A percentile compares a stretch with the other conserved stretches of the same genome.
phyloP scores from a whole-genome alignment of 2,329 filamentous ascomycete species.

The Biscogniauxia mediterranea region DNA sequence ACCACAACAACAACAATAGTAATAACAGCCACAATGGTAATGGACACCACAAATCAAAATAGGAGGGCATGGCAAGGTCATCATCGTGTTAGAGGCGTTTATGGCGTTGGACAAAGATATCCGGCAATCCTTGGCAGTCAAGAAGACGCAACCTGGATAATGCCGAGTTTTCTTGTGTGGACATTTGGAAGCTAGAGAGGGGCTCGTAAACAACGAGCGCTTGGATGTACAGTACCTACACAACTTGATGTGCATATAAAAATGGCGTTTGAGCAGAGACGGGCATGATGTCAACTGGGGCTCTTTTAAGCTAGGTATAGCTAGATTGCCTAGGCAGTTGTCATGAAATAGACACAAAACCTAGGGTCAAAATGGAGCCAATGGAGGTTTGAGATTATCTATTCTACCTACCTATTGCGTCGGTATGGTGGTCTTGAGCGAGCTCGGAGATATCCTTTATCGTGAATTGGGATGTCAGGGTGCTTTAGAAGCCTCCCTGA shows the following conservation, averaged over 20 bases:
- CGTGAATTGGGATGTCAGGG: slow-evolving; percentile 1
- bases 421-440: background rate
- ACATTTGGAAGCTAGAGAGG: slow-evolving; percentile 3
- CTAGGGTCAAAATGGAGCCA: too few relatives aligned
- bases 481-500: slow-evolving; percentile 8
- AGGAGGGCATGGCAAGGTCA: slow-evolving; percentile 6
- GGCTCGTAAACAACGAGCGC: slow-evolving; percentile 16
- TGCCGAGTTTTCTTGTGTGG: slow-evolving; percentile 17
- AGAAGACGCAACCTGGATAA: slow-evolving; percentile 20
- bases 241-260: slow-evolving; percentile 2
- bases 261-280: background rate
- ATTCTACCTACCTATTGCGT: too few relatives aligned
- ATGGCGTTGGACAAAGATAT: slow-evolving; percentile 20
- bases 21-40: slow-evolving; percentile 32
- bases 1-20: slow-evolving; percentile 44
- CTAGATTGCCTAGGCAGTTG: too few relatives aligned
- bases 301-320: too few relatives aligned
- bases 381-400: too few relatives aligned
- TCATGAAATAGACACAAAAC: too few relatives aligned
- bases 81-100: slow-evolving; percentile 23
- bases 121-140: slow-evolving; percentile 12
- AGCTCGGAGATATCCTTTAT: background rate
- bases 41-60: slow-evolving; percentile 17
- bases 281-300: background rate
- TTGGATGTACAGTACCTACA: slow-evolving; percentile 27